Base-by-base conservation (phyloP, 2,329 filamentous ascomycete species). In the Epichloe sp. region DNA sequence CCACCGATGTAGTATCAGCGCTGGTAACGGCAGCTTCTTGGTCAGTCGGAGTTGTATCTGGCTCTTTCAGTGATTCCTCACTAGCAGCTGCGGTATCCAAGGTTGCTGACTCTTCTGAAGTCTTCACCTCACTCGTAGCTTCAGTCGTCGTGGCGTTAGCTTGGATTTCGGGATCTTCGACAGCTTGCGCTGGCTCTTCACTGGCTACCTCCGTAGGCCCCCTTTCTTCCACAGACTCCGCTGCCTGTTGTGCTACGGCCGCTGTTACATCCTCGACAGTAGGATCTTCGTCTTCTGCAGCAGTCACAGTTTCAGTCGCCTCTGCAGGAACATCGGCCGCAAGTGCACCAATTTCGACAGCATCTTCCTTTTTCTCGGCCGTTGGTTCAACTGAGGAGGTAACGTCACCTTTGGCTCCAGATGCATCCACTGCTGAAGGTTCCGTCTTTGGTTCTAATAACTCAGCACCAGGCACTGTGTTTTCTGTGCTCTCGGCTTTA, bases 181-280 rank as follows among this genome's bases (percentile, higher is more conserved):
- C 44, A 34, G 14, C 34, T 31, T 47, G 17, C 26, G 44, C 26
- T 54, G 51, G 15, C 37, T 51, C 44, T 21, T 52, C 49, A 36
- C 12, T 15, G 11, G 42, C 38, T 19, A 44, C 12, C 15, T 55
- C 53, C 34, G 40, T 31, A 15, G 44, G 8, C 4, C 55, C 36
- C 38, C 53, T 47, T 7, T 49, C 43, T 42, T 36, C 36, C 11
- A 34, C 43, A 36, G 55, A 52, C 49, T 58, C 54, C 34, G 54
- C 51, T 51, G 57, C 53, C 49, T 56, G 53, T 45, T 59, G 55
- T 11, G 58, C 48, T 17, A 11, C 47, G 7, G 54, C 19, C 11
- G 26, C 43, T 26, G 23, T 46, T 12, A 10, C 44, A 31, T 60
- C 57, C 15, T 58, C 52, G 50, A 43, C 40, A 12, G 38, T 8